Evolutionary conservation across 768 basidiomycete genomes (phyloP).

Genomic region (Multifurca ochricompacta): DNA sequence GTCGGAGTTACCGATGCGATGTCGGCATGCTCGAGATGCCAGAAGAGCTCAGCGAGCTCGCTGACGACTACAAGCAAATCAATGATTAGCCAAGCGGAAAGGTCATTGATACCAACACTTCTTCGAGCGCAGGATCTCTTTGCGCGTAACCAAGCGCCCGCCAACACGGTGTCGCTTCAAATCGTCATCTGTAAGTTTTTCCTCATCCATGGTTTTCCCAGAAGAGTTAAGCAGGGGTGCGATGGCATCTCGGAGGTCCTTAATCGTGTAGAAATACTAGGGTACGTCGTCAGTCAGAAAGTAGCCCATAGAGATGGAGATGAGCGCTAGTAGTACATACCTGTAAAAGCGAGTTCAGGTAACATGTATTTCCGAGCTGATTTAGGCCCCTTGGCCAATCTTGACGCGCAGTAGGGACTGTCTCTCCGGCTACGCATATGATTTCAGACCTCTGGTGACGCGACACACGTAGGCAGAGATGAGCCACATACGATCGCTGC

Average conservation of each 20-base stretch:
- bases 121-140: slow-evolving; percentile 77
- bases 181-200: slow-evolving; percentile 74
- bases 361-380: slow-evolving; percentile 85
- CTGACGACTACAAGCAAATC: slow-evolving; percentile 51
- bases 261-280: slow-evolving; percentile 96
- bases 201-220: slow-evolving; percentile 49
- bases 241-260: slow-evolving; percentile 75
- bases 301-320: not conserved
- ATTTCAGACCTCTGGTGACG: not conserved
- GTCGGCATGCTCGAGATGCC: slow-evolving; percentile 60
- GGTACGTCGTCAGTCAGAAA: not conserved
- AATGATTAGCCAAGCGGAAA: slow-evolving; percentile 13
- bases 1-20: slow-evolving; percentile 70
- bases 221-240: slow-evolving; percentile 48
- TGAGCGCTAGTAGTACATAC: slow-evolving; percentile 32
- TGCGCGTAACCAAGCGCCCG: slow-evolving; percentile 70
- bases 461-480: not conserved
- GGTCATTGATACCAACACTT: slow-evolving; percentile 47
- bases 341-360: slow-evolving; percentile 73
- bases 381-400: slow-evolving; percentile 82
- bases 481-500: slow-evolving; percentile 61
- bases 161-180: slow-evolving; percentile 80
- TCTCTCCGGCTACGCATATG: slow-evolving; percentile 52
- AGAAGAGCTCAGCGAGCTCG: slow-evolving; percentile 74
- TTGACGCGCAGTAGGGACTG: slow-evolving; percentile 40